phyloP scores from a whole-genome alignment of 2,329 filamentous ascomycete species.

The Graphilbum sp. region DNA sequence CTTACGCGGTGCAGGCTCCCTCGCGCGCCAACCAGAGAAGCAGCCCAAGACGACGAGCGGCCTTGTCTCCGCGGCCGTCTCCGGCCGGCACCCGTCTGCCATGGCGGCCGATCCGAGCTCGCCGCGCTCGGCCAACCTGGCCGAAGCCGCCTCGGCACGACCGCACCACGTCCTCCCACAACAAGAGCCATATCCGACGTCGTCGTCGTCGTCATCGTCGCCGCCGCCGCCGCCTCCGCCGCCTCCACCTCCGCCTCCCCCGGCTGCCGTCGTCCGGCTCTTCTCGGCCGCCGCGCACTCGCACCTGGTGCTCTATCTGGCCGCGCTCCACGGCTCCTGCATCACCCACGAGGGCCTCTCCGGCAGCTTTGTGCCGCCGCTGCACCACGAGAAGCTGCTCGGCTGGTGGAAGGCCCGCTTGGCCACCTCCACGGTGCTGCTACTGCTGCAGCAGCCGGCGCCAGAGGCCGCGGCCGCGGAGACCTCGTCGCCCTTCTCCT shows the following conservation, averaged over 20 bases:
- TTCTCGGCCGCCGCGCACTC: conserved; percentile 29
- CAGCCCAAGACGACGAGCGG: no score
- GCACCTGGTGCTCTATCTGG: conserved; percentile 38
- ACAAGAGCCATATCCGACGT: no score
- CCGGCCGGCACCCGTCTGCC: no score
- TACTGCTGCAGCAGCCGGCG: conserved; percentile 25
- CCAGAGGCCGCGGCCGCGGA: conserved; percentile 13
- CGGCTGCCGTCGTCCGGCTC: conserved; percentile 11
- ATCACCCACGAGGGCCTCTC: conserved; percentile 40
- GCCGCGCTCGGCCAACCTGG: no score
- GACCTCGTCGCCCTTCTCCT: neutral
- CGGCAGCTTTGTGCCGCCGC: conserved; percentile 42
- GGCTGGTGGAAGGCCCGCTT: conserved; percentile 39
- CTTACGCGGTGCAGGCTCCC: no score
- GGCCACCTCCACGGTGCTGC: conserved; percentile 33
- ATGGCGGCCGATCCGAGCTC: no score
- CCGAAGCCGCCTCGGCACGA: no score
- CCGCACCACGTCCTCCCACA: no score
- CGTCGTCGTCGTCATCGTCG: no score
- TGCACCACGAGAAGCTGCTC: conserved; percentile 37
- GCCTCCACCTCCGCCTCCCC: neutral
- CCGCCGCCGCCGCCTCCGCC: no score
- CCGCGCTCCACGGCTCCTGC: conserved; percentile 40
- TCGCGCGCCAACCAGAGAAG: no score
- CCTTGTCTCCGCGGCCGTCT: no score